phyloP scores from a whole-genome alignment of 306 rosid genomes.

The Glycyrrhiza uralensis region DNA sequence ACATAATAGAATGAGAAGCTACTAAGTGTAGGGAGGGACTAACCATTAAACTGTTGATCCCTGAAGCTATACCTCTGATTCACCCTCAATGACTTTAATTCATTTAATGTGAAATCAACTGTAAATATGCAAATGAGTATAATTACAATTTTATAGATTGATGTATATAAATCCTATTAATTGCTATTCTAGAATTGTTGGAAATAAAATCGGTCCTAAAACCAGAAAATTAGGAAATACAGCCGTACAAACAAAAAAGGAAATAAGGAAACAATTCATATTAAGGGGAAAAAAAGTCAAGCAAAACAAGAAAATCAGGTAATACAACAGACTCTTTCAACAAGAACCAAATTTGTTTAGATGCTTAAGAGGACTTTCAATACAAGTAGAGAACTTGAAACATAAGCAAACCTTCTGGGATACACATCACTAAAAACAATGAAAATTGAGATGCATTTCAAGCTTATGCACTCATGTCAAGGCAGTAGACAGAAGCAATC shows the following conservation, averaged over 20 bases:
- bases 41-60: constrained; percentile 83
- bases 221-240: not conserved
- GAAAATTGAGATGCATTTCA: constrained; percentile 2
- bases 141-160: not conserved
- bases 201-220: not conserved
- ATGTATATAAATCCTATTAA: not conserved
- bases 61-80: constrained; percentile 71
- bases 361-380: constrained; percentile 1
- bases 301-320: not conserved
- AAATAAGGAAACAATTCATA: no score
- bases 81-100: constrained; percentile 66
- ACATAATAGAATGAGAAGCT: constrained; percentile 15
- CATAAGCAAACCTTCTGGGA: not conserved
- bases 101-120: constrained; percentile 88
- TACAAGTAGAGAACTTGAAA: not conserved
- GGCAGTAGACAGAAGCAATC: constrained; percentile 8
- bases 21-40: constrained; percentile 19
- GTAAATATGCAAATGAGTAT: constrained; percentile 22
- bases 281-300: not conserved
- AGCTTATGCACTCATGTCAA: not conserved
- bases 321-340: not conserved
- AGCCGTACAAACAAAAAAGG: not conserved
- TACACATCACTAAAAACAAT: not conserved
- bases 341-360: not conserved
- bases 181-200: not conserved